Evolutionary conservation across 192 early-diverging fungal species (phyloP), one percentile per base, ranked within the genome.

Genomic region (Umbelopsis ramanniana): DNA sequence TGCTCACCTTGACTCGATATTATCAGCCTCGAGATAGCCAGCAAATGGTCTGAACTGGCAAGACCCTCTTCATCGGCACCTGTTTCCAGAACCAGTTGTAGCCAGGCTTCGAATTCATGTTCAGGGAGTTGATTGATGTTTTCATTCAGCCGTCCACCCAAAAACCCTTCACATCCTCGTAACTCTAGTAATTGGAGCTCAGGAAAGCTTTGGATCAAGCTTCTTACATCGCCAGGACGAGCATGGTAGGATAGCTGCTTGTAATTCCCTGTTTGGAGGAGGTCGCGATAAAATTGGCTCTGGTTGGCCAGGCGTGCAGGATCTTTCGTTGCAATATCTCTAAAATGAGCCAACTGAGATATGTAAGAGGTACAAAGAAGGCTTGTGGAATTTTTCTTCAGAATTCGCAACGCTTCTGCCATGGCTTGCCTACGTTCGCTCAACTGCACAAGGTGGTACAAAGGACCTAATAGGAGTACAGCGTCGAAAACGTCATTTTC

Each of bases 401-500:
- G 17, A n/a, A 50, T 50, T 17, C 48, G 19, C 48, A 50, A 21
- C 19, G 48, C 6, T 50, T 50, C 19, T 17, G 5, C n/a, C 4
- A 50, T n/a, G 6, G 17, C n/a, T 50, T 50, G 48, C 17, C n/a
- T 50, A 1, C 48, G 48, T 5, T 50, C 17, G 3, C 15, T n/a
- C 6, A n/a, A 48, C 3, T 12, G 11, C 15, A 48, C 47, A 17
- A 50, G 48, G 48, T 50, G 17, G 48, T 50, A 50, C 48, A 50
- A 50, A 8, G 48, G 48, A 17, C 48, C 48, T 15, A 50, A n/a
- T 50, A 50, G 19, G n/a, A 50, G 48, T 21, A 50, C 48, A 17
- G 48, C 54, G 6, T 63, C 33, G 11, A 5, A 63, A 11, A 63
- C 57, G 57, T 63, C 57, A 63, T 63, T 63, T 7, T 63, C 57